Percentiles rank a stretch among this genome's conserved stretches.
phyloP scores from a whole-genome alignment of 768 basidiomycete species.

The Mrakia frigida region DNA sequence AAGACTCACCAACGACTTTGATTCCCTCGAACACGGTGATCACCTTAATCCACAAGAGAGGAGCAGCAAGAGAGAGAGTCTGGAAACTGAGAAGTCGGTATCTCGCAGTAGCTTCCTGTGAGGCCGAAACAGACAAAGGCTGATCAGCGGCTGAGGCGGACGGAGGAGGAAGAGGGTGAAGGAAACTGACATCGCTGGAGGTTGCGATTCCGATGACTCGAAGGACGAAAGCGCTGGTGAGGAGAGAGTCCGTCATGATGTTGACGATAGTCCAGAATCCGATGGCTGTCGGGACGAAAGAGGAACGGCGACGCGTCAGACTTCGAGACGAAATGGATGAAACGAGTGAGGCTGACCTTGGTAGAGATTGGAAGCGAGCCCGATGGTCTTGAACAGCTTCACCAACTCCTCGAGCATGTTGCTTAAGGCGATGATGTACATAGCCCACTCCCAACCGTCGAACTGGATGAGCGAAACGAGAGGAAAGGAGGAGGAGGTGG shows the following conservation, averaged over 20 bases:
- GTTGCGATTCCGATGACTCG: conserved; percentile 58
- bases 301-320: neutral
- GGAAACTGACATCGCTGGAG: conserved; percentile 39
- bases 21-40: conserved; percentile 56
- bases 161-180: neutral
- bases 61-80: conserved; percentile 77
- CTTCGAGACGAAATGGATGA: neutral
- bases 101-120: conserved; percentile 41
- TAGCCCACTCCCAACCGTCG: conserved; percentile 70
- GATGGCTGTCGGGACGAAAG: conserved; percentile 44
- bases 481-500: conserved; percentile 44
- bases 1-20: conserved; percentile 61
- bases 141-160: neutral
- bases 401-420: conserved; percentile 61
- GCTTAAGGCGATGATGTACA: conserved; percentile 73
- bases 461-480: conserved; percentile 44
- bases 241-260: conserved; percentile 65
- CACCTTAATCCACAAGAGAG: conserved; percentile 63
- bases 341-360: conserved; percentile 43
- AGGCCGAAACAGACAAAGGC: neutral
- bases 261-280: conserved; percentile 71
- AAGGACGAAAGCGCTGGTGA: conserved; percentile 67
- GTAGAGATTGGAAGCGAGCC: conserved; percentile 56
- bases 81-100: conserved; percentile 68
- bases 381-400: conserved; percentile 65